These are phyloP conservation scores for Citrus hindsii DNA, from an alignment of 345 rosid species.

Conservation along the genomic window DNA sequence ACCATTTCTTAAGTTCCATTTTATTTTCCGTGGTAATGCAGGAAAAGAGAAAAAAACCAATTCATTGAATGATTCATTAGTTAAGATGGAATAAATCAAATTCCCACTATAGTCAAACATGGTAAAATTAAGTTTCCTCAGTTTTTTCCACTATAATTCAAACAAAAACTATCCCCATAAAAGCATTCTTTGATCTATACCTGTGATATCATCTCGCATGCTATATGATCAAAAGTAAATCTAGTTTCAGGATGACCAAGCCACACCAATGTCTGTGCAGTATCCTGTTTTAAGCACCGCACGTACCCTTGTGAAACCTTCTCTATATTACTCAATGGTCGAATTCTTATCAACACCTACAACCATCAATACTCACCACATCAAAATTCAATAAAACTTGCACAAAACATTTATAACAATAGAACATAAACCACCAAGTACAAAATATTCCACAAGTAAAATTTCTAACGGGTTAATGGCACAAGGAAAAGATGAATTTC, in stretches of 20 bases:
- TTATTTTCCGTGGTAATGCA: not conserved
- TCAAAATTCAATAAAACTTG: not conserved
- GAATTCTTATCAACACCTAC: conserved; percentile 83
- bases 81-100: not conserved
- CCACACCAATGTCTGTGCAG: conserved; percentile 68
- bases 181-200: conserved; percentile 23
- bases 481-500: not conserved
- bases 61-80: no score
- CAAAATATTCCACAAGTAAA: not conserved
- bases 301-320: conserved; percentile 60
- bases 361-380: conserved; percentile 7
- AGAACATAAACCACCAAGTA: not conserved
- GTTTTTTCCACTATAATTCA: not conserved
- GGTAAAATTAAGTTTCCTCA: not conserved
- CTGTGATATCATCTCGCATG: conserved; percentile 82
- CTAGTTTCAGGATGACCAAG: conserved; percentile 89
- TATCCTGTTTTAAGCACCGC: conserved; percentile 79
- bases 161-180: not conserved
- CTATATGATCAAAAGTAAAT: conserved; percentile 90
- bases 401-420: no score
- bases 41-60: not conserved
- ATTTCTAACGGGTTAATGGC: not conserved
- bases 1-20: not conserved
- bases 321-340: conserved; percentile 68
- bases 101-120: not conserved